phyloP scores from a whole-genome alignment of 176 grass and related monocot species.

The Oryza meridionalis region DNA sequence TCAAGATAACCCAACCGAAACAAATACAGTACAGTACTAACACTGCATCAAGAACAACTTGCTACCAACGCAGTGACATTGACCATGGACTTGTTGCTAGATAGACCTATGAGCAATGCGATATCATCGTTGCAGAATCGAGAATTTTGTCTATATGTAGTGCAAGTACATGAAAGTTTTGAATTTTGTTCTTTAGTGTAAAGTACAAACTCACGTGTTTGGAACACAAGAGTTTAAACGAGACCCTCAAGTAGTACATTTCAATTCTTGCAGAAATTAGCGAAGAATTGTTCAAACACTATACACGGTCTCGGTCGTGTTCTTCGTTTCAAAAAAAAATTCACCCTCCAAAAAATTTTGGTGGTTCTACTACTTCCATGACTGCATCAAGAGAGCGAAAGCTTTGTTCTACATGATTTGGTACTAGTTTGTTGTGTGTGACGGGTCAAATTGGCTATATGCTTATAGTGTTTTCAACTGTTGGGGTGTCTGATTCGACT shows the following conservation, averaged over 20 bases:
- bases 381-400: background rate
- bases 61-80: background rate
- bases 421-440: background rate
- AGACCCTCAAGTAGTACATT: background rate
- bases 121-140: background rate
- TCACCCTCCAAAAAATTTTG: background rate
- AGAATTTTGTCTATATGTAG: background rate
- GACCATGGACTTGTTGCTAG: background rate
- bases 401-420: background rate
- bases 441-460: background rate
- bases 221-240: background rate
- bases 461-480: background rate
- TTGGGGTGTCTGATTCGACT: background rate
- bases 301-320: background rate
- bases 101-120: background rate
- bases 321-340: background rate
- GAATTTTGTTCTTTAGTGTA: background rate
- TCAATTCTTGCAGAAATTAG: background rate
- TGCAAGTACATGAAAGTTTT: background rate
- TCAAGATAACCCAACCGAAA: background rate
- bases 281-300: background rate
- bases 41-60: background rate
- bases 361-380: too few relatives aligned
- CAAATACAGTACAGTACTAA: background rate
- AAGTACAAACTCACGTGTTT: background rate